These are phyloP conservation scores for Trichophyton schoenleinii DNA, from an alignment of 2,329 filamentous ascomycete genomes.

Conservation along the genomic window DNA sequence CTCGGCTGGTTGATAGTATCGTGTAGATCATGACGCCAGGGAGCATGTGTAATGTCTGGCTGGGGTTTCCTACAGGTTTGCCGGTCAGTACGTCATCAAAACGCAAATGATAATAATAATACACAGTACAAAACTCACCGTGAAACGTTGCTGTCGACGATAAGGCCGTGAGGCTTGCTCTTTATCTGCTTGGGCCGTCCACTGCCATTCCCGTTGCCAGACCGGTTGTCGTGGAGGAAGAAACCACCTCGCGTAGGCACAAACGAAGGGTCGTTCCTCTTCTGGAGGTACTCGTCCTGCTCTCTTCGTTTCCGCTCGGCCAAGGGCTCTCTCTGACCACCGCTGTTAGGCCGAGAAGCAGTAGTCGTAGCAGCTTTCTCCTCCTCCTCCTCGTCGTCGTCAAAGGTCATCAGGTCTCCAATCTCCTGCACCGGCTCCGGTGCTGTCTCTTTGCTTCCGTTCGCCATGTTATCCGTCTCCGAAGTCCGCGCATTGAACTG, in stretches of 20 bases:
- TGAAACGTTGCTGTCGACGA: conserved; percentile 31
- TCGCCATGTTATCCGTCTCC: conserved; percentile 51
- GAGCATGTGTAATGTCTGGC: conserved; percentile 36
- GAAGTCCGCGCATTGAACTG: conserved; percentile 30
- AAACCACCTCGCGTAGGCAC: conserved; percentile 90
- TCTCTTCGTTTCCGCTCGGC: conserved; percentile 66
- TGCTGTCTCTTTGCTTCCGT: conserved; percentile 41
- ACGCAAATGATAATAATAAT: neutral
- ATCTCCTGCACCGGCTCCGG: conserved; percentile 20
- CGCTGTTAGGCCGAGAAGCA: neutral
- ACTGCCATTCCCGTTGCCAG: conserved; percentile 54
- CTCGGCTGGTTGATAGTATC: conserved; percentile 42
- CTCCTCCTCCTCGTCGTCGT: no score
- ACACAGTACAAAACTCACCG: conserved; percentile 26
- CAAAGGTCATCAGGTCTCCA: no score
- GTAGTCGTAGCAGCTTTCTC: no score
- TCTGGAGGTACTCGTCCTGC: conserved; percentile 81
- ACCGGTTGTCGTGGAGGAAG: conserved; percentile 90
- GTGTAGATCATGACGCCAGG: conserved; percentile 93
- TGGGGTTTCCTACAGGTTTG: neutral
- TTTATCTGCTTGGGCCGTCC: conserved; percentile 45
- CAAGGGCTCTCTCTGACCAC: conserved; percentile 40
- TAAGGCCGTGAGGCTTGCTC: conserved; percentile 41
- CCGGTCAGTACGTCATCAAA: neutral
- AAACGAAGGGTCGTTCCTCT: conserved; percentile 80